phyloP scores from a whole-genome alignment of 441 rosid species.

The Erodium moschatum region DNA sequence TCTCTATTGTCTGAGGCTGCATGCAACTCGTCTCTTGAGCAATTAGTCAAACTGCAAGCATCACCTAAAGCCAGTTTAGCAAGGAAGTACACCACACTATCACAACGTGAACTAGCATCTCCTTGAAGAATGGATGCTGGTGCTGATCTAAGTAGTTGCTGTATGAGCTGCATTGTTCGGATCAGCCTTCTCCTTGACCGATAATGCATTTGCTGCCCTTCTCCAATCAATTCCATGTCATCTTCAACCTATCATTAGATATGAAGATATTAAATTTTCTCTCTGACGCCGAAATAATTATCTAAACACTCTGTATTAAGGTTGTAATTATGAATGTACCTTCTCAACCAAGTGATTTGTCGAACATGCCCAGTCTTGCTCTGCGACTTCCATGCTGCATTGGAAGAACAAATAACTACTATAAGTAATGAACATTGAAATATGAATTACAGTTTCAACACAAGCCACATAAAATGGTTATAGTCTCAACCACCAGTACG shows the following conservation, averaged over 20 bases:
- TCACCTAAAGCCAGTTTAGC: constrained; percentile 59
- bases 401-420: not conserved
- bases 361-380: constrained; percentile 57
- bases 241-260: constrained; percentile 47
- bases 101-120: constrained; percentile 42
- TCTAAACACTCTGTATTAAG: not conserved
- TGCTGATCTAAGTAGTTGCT: constrained; percentile 54
- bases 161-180: constrained; percentile 65
- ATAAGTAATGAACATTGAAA: constrained; percentile 6
- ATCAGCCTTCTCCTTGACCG: constrained; percentile 69
- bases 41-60: constrained; percentile 39
- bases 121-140: constrained; percentile 35
- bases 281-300: not conserved
- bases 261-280: constrained; percentile 15
- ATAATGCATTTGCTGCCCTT: constrained; percentile 9
- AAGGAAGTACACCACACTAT: constrained; percentile 41
- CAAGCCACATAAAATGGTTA: not conserved
- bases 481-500: not conserved
- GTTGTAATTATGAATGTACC: constrained; percentile 32
- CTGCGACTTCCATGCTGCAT: constrained; percentile 64
- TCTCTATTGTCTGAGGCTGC: constrained; percentile 22
- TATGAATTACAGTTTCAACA: not conserved
- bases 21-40: constrained; percentile 22
- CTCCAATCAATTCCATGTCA: constrained; percentile 30
- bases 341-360: constrained; percentile 61